Percentiles rank a stretch among this genome's conserved stretches.
Conservation (phyloP, 2,329 filamentous ascomycete species). For the Colletotrichum sp. region DNA sequence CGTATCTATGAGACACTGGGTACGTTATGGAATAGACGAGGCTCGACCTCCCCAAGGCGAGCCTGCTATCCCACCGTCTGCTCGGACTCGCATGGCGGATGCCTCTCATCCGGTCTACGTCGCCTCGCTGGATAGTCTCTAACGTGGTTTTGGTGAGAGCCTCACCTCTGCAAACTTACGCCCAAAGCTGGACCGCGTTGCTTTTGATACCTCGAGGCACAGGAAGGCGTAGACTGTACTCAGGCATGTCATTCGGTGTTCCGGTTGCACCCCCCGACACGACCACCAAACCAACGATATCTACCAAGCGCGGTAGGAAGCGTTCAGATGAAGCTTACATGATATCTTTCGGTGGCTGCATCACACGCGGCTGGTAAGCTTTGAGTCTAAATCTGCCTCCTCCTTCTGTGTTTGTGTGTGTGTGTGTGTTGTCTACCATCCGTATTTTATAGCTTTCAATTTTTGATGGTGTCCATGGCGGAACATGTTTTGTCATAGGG, state of each 20-base stretch:
- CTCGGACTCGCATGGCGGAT: not conserved
- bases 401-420: not conserved
- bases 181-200: not conserved
- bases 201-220: not conserved
- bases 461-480: not conserved
- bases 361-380: not conserved
- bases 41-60: not conserved
- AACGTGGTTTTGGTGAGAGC: not conserved
- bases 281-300: not conserved
- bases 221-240: not conserved
- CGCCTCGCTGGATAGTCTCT: not conserved
- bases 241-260: not conserved
- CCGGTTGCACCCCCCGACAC: not conserved
- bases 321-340: not conserved
- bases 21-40: not conserved
- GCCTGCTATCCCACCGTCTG: not conserved
- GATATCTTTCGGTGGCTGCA: not conserved
- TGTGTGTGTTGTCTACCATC: not conserved
- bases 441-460: not conserved
- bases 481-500: not conserved
- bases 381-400: not conserved
- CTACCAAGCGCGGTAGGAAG: not conserved
- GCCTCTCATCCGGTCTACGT: not conserved
- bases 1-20: not conserved
- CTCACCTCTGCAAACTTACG: not conserved